Evolutionary conservation across 2,329 filamentous ascomycete genomes (phyloP).

Genomic region (Colletotrichum melonis): DNA sequence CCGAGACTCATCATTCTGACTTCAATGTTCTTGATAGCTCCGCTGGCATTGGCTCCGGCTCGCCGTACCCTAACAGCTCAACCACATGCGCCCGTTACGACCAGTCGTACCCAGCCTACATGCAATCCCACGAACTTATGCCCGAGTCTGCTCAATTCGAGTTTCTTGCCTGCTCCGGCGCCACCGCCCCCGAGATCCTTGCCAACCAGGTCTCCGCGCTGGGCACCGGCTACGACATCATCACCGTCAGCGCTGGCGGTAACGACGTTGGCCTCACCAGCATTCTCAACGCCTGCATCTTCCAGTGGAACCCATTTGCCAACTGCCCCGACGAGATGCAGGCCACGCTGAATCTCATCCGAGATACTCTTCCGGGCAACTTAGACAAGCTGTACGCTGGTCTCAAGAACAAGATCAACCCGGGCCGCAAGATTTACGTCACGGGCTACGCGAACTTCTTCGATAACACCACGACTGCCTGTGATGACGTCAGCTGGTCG

Average conservation of each 20-base stretch:
- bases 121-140: slow-evolving; percentile 36
- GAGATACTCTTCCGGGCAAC: slow-evolving; percentile 39
- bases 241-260: slow-evolving; percentile 50
- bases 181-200: slow-evolving; percentile 40
- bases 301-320: slow-evolving; percentile 34
- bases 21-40: background rate
- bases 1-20: background rate
- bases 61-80: background rate
- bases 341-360: slow-evolving; percentile 40
- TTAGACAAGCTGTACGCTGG: slow-evolving; percentile 40
- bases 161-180: slow-evolving; percentile 43
- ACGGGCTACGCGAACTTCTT: slow-evolving; percentile 47
- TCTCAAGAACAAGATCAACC: slow-evolving; percentile 44
- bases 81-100: slow-evolving; percentile 43
- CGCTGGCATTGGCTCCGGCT: background rate
- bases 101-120: slow-evolving; percentile 41
- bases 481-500: background rate
- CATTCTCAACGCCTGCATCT: slow-evolving; percentile 39
- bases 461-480: slow-evolving; percentile 37
- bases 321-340: slow-evolving; percentile 37
- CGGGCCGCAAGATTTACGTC: slow-evolving; percentile 43
- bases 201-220: slow-evolving; percentile 41
- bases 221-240: slow-evolving; percentile 43
- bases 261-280: slow-evolving; percentile 49
- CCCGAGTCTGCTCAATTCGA: slow-evolving; percentile 43